Evolutionary conservation across 2,329 filamentous ascomycete genomes (phyloP), one percentile per base, ranked within the genome.

Genomic region (Biscogniauxia mediterranea): DNA sequence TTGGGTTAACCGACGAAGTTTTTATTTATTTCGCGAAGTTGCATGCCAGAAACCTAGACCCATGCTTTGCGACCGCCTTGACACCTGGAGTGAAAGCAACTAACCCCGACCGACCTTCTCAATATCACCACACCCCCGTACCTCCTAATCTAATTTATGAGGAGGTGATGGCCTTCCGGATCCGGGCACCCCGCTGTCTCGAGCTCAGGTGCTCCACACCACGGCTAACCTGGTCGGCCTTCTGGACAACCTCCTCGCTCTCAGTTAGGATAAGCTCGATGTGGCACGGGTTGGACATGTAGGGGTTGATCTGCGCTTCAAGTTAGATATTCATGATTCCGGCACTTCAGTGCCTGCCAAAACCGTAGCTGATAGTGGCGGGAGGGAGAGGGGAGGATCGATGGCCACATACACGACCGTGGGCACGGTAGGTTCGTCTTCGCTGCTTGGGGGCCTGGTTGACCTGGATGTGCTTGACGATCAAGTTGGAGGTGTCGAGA

Each of bases 381-480:
- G 17, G 8, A 32, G 20, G 8, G 52, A 28, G 26, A 60, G 20
- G 56, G 26, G 52, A 59, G 46, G 55, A 28, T 55, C 23, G 50
- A 62, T 21, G 57, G 60, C 61, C 74, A 92, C 93, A 76, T 96
- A 97, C 94, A 86, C 95, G 93, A 89, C 95, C 95, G 88, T 99
- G 95, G 70, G 96, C 96, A 89, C 95, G 93, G 91, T 99, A 99
- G 79, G 95, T 99, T 82, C 95, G 90, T 85, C 95, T 89, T 80
- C 95, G 90, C 88, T 98, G 94, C 90, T 98, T 98, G 77, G 95
- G 95, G 74, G 95, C 96, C 88, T 99, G 95, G 92, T 99, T 99
- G 88, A 99, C 95, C 87, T 99, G 95, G 85, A 99, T 99, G 91
- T 97, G 96, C 92, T 97, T 97, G 85, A 99, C 91, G 79, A 98